These are phyloP conservation scores for Dysphania ambrosioides DNA, from an alignment of 148 eudicot species.

Conservation along the genomic window DNA sequence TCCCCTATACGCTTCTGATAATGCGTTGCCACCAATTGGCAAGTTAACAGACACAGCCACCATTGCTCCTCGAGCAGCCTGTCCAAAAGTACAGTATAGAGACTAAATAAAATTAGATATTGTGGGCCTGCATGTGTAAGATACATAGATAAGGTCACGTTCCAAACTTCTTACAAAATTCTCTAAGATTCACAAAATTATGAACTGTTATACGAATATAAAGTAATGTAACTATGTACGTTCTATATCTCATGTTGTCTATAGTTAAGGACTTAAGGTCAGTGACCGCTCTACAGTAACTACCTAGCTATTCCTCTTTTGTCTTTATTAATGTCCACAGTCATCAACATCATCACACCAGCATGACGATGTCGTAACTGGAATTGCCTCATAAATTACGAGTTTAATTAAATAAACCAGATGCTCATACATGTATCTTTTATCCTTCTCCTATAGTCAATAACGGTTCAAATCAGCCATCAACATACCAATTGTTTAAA, in stretches of 20 bases:
- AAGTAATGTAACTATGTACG: no score
- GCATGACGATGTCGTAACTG: background rate
- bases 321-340: no score
- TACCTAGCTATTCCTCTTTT: background rate
- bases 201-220: no score
- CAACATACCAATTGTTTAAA: background rate
- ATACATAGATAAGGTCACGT: no score
- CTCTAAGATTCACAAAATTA: no score
- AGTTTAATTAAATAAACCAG: background rate
- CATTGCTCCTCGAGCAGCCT: constrained; percentile 69
- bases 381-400: background rate
- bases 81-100: background rate
- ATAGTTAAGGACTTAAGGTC: no score
- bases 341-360: background rate
- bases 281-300: no score
- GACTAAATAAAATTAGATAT: background rate
- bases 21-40: constrained; percentile 51
- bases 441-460: background rate
- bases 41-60: constrained; percentile 53
- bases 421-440: background rate
- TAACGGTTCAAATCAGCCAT: background rate
- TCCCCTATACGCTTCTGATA: constrained; percentile 47
- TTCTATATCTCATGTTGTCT: no score
- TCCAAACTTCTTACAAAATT: no score
- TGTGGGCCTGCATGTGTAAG: no score